Conservation (phyloP, 768 basidiomycete species). For the Neoboletus magnificus region DNA sequence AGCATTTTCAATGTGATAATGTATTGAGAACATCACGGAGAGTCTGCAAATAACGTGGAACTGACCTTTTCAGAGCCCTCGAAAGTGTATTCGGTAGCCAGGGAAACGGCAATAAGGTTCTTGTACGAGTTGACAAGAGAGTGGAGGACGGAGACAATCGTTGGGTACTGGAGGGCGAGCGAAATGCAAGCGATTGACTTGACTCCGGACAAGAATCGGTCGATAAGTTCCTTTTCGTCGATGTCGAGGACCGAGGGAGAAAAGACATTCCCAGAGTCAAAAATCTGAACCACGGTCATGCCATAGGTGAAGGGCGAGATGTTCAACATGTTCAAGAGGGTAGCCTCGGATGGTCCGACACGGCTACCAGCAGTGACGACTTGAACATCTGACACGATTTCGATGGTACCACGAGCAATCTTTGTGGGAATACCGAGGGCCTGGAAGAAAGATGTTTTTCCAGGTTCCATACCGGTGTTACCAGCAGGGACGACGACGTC, state of each 20-base stretch:
- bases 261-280: slow-evolving; percentile 91
- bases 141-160: slow-evolving; percentile 89
- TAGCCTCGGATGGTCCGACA: slow-evolving; percentile 97
- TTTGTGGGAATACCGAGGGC: slow-evolving; percentile 99
- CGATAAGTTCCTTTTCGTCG: slow-evolving; percentile 85
- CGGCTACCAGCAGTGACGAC: slow-evolving; percentile 90
- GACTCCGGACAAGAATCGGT: slow-evolving; percentile 89
- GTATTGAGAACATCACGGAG: slow-evolving; percentile 29
- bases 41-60: slow-evolving; percentile 6
- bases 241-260: slow-evolving; percentile 87
- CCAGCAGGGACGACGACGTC: slow-evolving; percentile 91
- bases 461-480: slow-evolving; percentile 99
- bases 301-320: slow-evolving; percentile 99
- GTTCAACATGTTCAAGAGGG: slow-evolving; percentile 98
- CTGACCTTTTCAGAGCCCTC: slow-evolving; percentile 90
- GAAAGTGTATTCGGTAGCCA: slow-evolving; percentile 92
- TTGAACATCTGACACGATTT: slow-evolving; percentile 96
- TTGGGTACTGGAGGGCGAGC: slow-evolving; percentile 93
- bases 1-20: slow-evolving; percentile 82
- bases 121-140: slow-evolving; percentile 99
- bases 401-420: slow-evolving; percentile 99
- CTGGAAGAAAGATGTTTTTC: slow-evolving; percentile 99
- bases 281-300: slow-evolving; percentile 98
- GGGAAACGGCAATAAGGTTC: slow-evolving; percentile 87
- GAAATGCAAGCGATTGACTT: slow-evolving; percentile 96